These are phyloP conservation scores for Eragrostis curvula DNA, from an alignment of 176 grass and related monocot species.

Conservation along the genomic window DNA sequence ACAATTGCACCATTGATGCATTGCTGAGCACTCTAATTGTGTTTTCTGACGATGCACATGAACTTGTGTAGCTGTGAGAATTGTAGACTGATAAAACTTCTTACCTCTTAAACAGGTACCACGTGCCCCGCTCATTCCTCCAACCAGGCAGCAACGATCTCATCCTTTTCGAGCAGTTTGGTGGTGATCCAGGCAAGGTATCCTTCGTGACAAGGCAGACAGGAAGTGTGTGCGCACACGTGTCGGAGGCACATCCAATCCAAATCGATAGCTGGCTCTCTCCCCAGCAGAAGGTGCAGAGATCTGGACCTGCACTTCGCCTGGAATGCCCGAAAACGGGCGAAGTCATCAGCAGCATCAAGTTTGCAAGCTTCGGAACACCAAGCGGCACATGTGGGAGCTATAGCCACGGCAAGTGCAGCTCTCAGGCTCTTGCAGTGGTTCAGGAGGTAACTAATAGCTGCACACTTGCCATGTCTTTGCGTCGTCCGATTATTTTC, in stretches of 20 bases:
- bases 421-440: slow-evolving; percentile 63
- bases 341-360: slow-evolving; percentile 80
- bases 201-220: slow-evolving; percentile 71
- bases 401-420: slow-evolving; percentile 81
- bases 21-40: not conserved
- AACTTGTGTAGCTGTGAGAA: slow-evolving; percentile 14
- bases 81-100: slow-evolving; percentile 2
- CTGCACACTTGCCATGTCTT: slow-evolving; percentile 29
- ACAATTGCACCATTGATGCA: not conserved
- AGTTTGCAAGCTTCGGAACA: slow-evolving; percentile 95
- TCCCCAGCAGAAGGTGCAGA: slow-evolving; percentile 50
- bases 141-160: slow-evolving; percentile 82
- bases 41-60: slow-evolving; percentile 1
- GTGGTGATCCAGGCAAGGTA: slow-evolving; percentile 83
- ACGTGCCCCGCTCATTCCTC: slow-evolving; percentile 77
- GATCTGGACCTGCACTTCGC: slow-evolving; percentile 57
- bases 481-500: slow-evolving; percentile 2
- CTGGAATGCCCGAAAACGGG: slow-evolving; percentile 69
- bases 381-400: slow-evolving; percentile 79
- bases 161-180: slow-evolving; percentile 88
- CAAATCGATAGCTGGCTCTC: slow-evolving; percentile 67
- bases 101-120: slow-evolving; percentile 75
- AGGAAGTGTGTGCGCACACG: slow-evolving; percentile 65
- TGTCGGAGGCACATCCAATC: slow-evolving; percentile 82
- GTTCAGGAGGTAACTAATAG: slow-evolving; percentile 76